A percentile compares a stretch with the other conserved stretches of the same genome.
These are phyloP conservation scores for Geum urbanum DNA, from an alignment of 306 rosid species.

Conservation along the genomic window DNA sequence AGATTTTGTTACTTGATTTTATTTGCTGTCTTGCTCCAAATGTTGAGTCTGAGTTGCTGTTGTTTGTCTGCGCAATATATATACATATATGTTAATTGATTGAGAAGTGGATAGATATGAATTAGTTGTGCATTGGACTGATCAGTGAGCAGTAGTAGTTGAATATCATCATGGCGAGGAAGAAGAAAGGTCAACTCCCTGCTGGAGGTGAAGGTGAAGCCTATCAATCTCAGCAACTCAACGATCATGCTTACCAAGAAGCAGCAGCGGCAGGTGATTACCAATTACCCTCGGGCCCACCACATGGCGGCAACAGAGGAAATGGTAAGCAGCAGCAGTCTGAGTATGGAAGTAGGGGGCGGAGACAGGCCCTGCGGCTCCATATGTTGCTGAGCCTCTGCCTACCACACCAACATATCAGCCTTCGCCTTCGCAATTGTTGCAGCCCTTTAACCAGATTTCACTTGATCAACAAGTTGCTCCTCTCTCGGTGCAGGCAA, in stretches of 20 bases:
- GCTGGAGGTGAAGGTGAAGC: constrained; percentile 46
- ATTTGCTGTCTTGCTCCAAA: too few species aligned
- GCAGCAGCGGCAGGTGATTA: constrained; percentile 20
- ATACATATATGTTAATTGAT: too few species aligned
- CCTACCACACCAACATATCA: not conserved
- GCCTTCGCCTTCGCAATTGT: constrained; percentile 29
- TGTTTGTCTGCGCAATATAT: too few species aligned
- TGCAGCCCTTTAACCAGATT: constrained; percentile 36
- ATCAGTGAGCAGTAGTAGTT: not conserved
- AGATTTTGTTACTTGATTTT: too few species aligned
- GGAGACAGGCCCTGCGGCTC: constrained; percentile 50
- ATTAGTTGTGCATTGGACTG: not conserved
- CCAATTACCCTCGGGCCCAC: constrained; percentile 29
- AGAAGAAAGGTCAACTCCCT: constrained; percentile 60
- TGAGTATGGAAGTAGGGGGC: constrained; percentile 68
- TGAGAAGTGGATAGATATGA: too few species aligned
- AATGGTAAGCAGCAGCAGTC: constrained; percentile 37
- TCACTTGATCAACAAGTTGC: constrained; percentile 38
- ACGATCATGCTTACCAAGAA: constrained; percentile 2
- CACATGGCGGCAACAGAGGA: constrained; percentile 43
- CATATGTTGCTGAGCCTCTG: constrained; percentile 30
- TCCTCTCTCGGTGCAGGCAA: constrained; percentile 17
- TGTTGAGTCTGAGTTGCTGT: too few species aligned
- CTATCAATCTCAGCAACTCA: constrained; percentile 45
- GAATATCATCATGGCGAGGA: constrained; percentile 53